phyloP scores from a whole-genome alignment of 1,284 basidiomycete species.

The Stereum hirsutum region DNA sequence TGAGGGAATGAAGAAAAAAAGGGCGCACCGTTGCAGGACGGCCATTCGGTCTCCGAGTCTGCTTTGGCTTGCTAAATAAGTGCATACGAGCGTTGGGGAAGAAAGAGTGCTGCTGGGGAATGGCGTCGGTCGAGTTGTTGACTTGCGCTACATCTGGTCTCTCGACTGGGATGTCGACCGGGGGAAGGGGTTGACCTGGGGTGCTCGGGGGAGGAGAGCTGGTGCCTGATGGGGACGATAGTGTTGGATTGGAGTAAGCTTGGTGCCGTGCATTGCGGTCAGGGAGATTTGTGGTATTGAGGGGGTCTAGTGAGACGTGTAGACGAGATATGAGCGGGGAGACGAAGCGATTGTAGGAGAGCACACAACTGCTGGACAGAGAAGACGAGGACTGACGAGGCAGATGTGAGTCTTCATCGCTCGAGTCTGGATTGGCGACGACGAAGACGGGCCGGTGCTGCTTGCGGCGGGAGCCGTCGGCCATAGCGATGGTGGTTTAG shows the following conservation, averaged over 20 bases:
- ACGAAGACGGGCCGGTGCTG: slow-evolving; percentile 29
- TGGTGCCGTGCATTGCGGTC: slow-evolving; percentile 19
- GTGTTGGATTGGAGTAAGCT: slow-evolving; percentile 34
- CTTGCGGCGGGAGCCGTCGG: slow-evolving; percentile 27
- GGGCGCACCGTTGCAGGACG: slow-evolving; percentile 29
- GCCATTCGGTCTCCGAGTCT: slow-evolving; percentile 13
- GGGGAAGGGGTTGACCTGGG: slow-evolving; percentile 38
- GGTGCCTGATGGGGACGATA: slow-evolving; percentile 58
- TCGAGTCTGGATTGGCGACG: slow-evolving; percentile 51
- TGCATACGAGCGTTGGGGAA: slow-evolving; percentile 13
- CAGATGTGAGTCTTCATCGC: slow-evolving; percentile 34
- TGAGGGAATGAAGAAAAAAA: slow-evolving; percentile 6
- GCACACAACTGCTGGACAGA: slow-evolving; percentile 5
- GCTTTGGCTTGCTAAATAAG: slow-evolving; percentile 16
- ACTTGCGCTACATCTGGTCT: slow-evolving; percentile 22
- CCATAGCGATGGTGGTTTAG: slow-evolving; percentile 22
- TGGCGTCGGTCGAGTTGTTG: slow-evolving; percentile 13
- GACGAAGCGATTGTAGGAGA: slow-evolving; percentile 12
- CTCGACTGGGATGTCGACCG: slow-evolving; percentile 31
- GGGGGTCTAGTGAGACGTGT: slow-evolving; percentile 16
- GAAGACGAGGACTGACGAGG: slow-evolving; percentile 7
- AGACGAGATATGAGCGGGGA: slow-evolving; percentile 14
- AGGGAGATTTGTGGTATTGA: slow-evolving; percentile 26
- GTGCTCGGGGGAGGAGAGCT: slow-evolving; percentile 62
- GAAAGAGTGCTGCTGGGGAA: slow-evolving; percentile 17